phyloP scores from a whole-genome alignment of 176 grass and related monocot species.

The Guadua angustifolia region DNA sequence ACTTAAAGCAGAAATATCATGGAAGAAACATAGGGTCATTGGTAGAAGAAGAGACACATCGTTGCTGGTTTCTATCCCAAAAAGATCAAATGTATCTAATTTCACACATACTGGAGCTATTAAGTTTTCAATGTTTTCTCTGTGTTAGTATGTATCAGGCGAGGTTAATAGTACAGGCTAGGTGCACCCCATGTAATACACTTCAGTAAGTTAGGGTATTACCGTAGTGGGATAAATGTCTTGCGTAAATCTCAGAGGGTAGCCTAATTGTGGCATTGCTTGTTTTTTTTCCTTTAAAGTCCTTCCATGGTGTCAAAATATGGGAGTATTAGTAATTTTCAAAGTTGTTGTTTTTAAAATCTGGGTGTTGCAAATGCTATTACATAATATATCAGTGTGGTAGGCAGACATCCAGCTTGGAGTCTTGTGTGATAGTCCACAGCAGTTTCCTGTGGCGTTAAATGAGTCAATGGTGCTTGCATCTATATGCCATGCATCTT shows the following conservation, averaged over 20 bases:
- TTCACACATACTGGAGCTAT: not conserved
- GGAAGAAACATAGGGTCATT: not conserved
- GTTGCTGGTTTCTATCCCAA: not conserved
- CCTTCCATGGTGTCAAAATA: not conserved
- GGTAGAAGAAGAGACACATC: not conserved
- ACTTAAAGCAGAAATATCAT: constrained; percentile 19
- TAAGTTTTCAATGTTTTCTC: not conserved
- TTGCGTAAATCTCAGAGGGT: not conserved
- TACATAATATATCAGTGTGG: not conserved
- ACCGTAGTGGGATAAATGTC: not conserved
- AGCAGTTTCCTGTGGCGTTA: not conserved
- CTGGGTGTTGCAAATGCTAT: not conserved
- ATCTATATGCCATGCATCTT: too few species aligned
- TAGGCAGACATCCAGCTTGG: not conserved
- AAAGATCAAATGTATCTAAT: not conserved
- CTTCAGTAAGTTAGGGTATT: too few species aligned
- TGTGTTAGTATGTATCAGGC: constrained; percentile 19
- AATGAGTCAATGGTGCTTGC: not conserved
- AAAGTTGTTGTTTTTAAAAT: not conserved
- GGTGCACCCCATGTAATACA: not conserved
- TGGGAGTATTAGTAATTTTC: not conserved
- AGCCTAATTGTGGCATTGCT: not conserved
- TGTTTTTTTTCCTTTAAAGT: not conserved
- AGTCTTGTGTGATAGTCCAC: not conserved
- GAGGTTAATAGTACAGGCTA: not conserved